phyloP scores from a whole-genome alignment of 345 rosid genomes.

The Physaria fendleri region DNA sequence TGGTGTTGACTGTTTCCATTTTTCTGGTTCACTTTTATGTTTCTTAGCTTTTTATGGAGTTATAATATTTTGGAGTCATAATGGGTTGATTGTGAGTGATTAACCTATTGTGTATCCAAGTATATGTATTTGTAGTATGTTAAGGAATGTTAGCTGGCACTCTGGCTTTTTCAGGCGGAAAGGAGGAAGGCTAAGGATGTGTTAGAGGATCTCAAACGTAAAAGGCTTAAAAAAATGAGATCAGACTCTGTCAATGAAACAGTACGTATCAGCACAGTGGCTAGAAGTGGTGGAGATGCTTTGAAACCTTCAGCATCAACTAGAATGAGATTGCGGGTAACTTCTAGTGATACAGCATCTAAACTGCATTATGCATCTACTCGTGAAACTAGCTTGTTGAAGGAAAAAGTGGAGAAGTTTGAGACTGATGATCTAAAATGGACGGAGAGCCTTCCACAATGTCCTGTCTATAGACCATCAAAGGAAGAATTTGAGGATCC shows the following conservation, averaged over 20 bases:
- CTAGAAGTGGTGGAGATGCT: conserved; percentile 88
- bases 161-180: conserved; percentile 62
- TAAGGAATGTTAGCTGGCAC: conserved; percentile 8
- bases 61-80: conserved; percentile 7
- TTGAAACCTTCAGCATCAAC: conserved; percentile 62
- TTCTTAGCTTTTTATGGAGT: conserved; percentile 15
- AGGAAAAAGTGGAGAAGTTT: conserved; percentile 68
- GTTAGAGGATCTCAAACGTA: conserved; percentile 73
- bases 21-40: conserved; percentile 23
- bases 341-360: conserved; percentile 35
- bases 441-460: conserved; percentile 82
- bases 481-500: conserved; percentile 98
- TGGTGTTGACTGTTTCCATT: conserved; percentile 31
- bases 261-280: conserved; percentile 39
- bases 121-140: neutral
- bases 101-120: conserved; percentile 10
- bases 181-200: conserved; percentile 77
- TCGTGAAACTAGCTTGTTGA: conserved; percentile 45
- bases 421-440: conserved; percentile 71
- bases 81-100: conserved; percentile 23
- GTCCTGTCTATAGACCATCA: conserved; percentile 92
- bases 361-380: conserved; percentile 31
- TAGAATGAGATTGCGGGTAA: conserved; percentile 64
- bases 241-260: conserved; percentile 39
- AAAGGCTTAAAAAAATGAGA: conserved; percentile 71